Evolutionary conservation across 345 rosid species (phyloP).

Genomic region (Luvunga scandens): DNA sequence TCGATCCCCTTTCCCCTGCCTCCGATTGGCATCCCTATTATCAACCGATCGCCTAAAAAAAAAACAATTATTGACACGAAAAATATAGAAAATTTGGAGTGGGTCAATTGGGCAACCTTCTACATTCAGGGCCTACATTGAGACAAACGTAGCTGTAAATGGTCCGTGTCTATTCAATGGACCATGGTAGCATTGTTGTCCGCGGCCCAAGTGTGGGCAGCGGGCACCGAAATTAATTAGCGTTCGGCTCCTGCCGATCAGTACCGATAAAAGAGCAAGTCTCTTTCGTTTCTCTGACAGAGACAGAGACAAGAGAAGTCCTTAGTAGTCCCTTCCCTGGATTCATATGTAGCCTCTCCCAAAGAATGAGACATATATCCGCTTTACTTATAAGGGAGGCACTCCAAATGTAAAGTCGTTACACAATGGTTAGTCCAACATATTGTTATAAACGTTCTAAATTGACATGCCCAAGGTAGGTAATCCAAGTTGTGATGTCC

Average conservation of each 20-base stretch:
- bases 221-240: background rate
- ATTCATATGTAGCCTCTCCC: background rate
- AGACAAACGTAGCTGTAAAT: background rate
- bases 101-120: background rate
- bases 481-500: background rate
- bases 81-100: background rate
- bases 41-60: too few species aligned
- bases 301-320: too few species aligned
- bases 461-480: too few species aligned
- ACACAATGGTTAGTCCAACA: background rate
- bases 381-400: background rate
- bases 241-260: background rate
- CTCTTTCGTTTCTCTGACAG: too few species aligned
- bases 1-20: too few species aligned
- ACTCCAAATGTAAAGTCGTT: background rate
- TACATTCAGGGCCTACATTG: background rate
- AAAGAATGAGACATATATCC: background rate
- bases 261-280: too few species aligned
- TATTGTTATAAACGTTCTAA: background rate
- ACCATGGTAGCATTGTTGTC: background rate
- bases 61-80: too few species aligned
- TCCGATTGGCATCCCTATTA: too few species aligned
- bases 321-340: too few species aligned
- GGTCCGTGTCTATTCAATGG: too few species aligned
- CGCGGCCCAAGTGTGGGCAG: background rate